Percentiles rank a stretch among this genome's conserved stretches.
These are phyloP conservation scores for Trifolium subterraneum DNA, from an alignment of 306 rosid genomes.

Conservation along the genomic window DNA sequence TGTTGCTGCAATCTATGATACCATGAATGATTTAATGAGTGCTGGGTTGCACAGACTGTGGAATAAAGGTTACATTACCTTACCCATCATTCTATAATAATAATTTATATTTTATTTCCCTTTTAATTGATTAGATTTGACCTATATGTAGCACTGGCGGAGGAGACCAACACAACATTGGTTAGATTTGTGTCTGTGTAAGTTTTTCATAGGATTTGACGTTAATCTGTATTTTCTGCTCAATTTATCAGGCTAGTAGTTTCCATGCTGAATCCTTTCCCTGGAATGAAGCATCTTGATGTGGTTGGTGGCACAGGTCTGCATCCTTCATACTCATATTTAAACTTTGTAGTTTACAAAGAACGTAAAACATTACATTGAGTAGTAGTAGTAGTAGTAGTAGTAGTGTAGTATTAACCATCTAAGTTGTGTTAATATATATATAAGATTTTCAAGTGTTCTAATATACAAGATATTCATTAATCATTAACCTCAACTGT, in stretches of 20 bases:
- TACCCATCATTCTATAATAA: slow-evolving; percentile 1
- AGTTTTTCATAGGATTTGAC: neutral
- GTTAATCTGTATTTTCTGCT: slow-evolving; percentile 32
- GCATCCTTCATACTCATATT: slow-evolving; percentile 28
- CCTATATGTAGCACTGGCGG: too few species aligned
- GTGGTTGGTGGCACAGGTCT: slow-evolving; percentile 98
- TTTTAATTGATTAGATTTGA: slow-evolving; percentile 21
- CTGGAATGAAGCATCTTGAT: slow-evolving; percentile 97
- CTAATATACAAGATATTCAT: too few species aligned
- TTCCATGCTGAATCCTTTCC: slow-evolving; percentile 87
- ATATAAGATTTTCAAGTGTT: too few species aligned
- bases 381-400: too few species aligned
- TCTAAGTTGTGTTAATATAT: too few species aligned
- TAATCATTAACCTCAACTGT: too few species aligned
- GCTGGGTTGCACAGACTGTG: slow-evolving; percentile 93
- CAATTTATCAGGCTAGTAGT: slow-evolving; percentile 73
- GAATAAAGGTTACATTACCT: slow-evolving; percentile 75
- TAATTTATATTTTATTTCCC: neutral
- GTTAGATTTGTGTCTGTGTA: neutral
- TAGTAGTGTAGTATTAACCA: too few species aligned
- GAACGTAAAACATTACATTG: too few species aligned
- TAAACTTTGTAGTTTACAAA: too few species aligned
- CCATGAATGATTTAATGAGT: slow-evolving; percentile 96
- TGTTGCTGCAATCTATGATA: slow-evolving; percentile 86
- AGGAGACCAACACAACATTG: neutral